phyloP scores from a whole-genome alignment of 2,329 filamentous ascomycete species.

The Trichoderma asperellum region DNA sequence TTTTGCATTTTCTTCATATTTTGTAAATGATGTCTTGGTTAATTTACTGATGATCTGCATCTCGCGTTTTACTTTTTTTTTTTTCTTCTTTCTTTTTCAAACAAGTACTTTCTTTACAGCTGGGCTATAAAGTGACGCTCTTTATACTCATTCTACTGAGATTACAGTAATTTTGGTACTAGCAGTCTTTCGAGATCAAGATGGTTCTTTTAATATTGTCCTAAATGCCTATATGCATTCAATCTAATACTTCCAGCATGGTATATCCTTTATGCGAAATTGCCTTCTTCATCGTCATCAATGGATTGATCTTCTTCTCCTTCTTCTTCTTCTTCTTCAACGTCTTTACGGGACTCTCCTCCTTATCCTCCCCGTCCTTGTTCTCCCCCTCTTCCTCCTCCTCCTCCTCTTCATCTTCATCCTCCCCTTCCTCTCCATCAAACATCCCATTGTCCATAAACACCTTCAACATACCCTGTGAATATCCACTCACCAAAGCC shows the following conservation, averaged over 20 bases:
- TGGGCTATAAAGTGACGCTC: not conserved
- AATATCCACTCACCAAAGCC: slow-evolving; percentile 59
- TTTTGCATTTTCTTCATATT: slow-evolving; percentile 29
- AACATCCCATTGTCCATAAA: slow-evolving; percentile 57
- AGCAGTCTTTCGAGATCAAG: not conserved
- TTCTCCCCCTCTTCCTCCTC: slow-evolving; percentile 20
- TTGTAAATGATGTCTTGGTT: not conserved
- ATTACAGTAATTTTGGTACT: too few relatives aligned
- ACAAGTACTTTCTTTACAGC: not conserved
- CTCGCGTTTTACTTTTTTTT: not conserved
- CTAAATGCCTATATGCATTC: slow-evolving; percentile 19
- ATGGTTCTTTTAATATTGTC: not conserved
- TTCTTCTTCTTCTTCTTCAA: slow-evolving; percentile 42
- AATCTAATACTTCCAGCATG: slow-evolving; percentile 61
- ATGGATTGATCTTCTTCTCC: slow-evolving; percentile 50
- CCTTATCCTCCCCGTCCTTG: not conserved
- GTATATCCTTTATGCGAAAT: slow-evolving; percentile 58
- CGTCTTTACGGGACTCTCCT: not conserved
- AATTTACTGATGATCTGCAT: not conserved
- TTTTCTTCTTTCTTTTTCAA: not conserved
- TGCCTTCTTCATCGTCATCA: slow-evolving; percentile 52
- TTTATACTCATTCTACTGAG: too few relatives aligned
- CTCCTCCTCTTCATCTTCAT: not conserved
- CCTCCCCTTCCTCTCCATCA: slow-evolving; percentile 39
- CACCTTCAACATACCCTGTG: slow-evolving; percentile 60